Base-by-base conservation (phyloP, 2,329 filamentous ascomycete genomes). In the Ophiostoma quercus region DNA sequence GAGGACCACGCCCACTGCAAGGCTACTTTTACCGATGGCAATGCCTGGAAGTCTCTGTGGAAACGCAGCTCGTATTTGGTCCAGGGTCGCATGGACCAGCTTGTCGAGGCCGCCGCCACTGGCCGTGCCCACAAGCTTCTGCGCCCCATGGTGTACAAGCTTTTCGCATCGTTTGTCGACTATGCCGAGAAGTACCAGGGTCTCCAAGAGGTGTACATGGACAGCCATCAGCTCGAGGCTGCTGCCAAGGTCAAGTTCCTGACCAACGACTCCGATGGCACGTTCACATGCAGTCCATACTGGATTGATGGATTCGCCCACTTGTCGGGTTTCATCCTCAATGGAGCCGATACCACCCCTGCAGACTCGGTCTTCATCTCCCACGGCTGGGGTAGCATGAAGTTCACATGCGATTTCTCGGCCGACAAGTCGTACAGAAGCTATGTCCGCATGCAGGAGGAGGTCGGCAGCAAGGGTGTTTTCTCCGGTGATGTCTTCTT, bases 121-220 rank as follows among this genome's bases (percentile, higher is more conserved):
- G 90, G 90, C 51, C 84, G 85, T 70, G 89, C 90, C 37, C 90
- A 90, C 77, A 90, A 91, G 79, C 85, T 93, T 72, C 86, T 90
- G 68, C 87, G 90, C 34, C 90, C 89, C 39, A 86, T 93, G 80
- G 89, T 90, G 16, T 95, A 95, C 84, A 94, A 93, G 80, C 84
- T 87, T 0, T 87, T 87, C 74, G 74, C 78, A 16, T 82, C 84
- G 57, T 78, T 88, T 0, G 86, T 88, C 6, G 84, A 87, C 74
- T 89, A 88, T 72, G 79, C 82, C 16, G 77, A 75, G 9, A 80
- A 80, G 47, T 89, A 85, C 75, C 81, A 80, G 68, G 86, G 85
- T 29, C 87, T 88, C 79, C 82, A 87, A 51, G 84, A 86, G 69
- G 84, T 88, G 9, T 82, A 88, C 54, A 79, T 88, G 8, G 79